Conservation (phyloP, 2,329 filamentous ascomycete species). For the Epichloe festucae region DNA sequence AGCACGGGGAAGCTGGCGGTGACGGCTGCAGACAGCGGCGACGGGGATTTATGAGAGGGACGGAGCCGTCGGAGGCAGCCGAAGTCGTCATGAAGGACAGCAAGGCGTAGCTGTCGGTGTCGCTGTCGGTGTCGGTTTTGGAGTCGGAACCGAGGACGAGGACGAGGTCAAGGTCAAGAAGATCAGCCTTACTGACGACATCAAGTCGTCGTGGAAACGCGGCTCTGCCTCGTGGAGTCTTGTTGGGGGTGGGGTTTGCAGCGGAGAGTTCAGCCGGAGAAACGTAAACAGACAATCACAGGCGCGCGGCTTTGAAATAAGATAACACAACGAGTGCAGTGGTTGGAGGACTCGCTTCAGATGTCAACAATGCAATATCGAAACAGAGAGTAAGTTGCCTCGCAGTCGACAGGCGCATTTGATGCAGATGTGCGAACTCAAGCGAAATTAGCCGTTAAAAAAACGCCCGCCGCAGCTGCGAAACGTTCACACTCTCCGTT, state of each 20-base stretch:
- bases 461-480: neutral
- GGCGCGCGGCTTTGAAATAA: too few species aligned
- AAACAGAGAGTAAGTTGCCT: neutral
- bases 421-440: neutral
- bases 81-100: slow-evolving; percentile 1
- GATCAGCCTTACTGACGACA: slow-evolving; percentile 1
- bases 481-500: too few species aligned
- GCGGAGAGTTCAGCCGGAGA: too few species aligned
- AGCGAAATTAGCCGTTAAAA: neutral
- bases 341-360: neutral
- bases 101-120: neutral
- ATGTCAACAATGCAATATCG: neutral
- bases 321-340: too few species aligned
- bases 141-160: neutral
- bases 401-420: neutral
- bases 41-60: neutral
- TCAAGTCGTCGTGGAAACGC: neutral
- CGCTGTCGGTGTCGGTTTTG: neutral
- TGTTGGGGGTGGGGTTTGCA: too few species aligned
- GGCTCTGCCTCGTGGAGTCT: neutral
- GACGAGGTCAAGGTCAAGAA: neutral
- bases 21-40: neutral
- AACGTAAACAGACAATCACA: too few species aligned
- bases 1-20: slow-evolving; percentile 5
- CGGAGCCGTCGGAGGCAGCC: neutral